These are phyloP conservation scores for Globisporangium cystogenes DNA, from an alignment of 352 stramenopile species.

Conservation along the genomic window DNA sequence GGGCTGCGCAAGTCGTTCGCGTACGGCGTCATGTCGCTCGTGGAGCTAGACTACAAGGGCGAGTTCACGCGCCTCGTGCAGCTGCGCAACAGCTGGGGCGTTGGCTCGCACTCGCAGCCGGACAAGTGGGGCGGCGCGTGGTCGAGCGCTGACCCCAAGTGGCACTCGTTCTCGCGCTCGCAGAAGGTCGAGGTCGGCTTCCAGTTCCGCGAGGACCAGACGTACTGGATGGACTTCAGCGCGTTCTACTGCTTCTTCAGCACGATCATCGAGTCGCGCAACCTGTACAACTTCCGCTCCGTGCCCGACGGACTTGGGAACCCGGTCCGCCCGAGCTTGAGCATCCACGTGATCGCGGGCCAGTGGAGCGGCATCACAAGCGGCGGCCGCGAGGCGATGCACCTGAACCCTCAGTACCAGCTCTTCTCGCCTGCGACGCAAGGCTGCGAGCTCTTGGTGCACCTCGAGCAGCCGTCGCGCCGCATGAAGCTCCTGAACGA, in stretches of 20 bases:
- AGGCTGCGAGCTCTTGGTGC: slow-evolving; percentile 43
- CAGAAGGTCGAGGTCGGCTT: slow-evolving; percentile 77
- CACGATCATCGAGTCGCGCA: slow-evolving; percentile 68
- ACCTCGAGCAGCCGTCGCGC: slow-evolving; percentile 74
- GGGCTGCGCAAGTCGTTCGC: slow-evolving; percentile 63
- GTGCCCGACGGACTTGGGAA: slow-evolving; percentile 58
- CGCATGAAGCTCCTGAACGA: slow-evolving; percentile 69
- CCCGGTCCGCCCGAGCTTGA: slow-evolving; percentile 45
- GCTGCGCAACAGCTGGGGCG: slow-evolving; percentile 78
- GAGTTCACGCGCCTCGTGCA: slow-evolving; percentile 54
- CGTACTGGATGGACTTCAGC: slow-evolving; percentile 80
- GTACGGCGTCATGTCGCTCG: slow-evolving; percentile 71
- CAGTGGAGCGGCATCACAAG: slow-evolving; percentile 82
- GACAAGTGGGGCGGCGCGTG: slow-evolving; percentile 70
- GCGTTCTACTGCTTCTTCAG: slow-evolving; percentile 80
- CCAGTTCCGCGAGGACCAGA: slow-evolving; percentile 74
- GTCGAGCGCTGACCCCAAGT: slow-evolving; percentile 65
- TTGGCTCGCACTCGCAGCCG: slow-evolving; percentile 47
- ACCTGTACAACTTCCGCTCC: slow-evolving; percentile 81
- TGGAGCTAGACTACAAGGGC: slow-evolving; percentile 65
- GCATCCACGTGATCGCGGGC: slow-evolving; percentile 63
- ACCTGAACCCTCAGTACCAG: slow-evolving; percentile 84
- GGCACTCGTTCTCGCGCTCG: slow-evolving; percentile 60
- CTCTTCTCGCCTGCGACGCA: slow-evolving; percentile 54
- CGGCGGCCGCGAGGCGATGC: slow-evolving; percentile 72